Evolutionary conservation across 164 flowering plant genomes (phyloP).

Genomic region (Annona cherimola): DNA sequence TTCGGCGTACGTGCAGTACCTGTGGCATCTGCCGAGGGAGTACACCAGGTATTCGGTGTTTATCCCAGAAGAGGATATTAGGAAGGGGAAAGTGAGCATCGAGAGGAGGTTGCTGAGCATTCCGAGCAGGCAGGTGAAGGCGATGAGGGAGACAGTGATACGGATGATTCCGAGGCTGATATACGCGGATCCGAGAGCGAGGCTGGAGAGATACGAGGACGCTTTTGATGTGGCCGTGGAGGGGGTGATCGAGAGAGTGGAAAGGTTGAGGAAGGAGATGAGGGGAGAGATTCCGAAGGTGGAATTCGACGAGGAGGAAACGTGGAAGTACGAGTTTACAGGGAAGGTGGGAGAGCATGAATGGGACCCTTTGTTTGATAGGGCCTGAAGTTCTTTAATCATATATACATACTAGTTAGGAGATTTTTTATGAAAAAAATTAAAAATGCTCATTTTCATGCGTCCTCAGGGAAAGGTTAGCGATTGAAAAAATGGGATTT

Average conservation of each 20-base stretch:
- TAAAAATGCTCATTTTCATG: too few relatives aligned
- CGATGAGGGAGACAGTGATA: conserved; percentile 60
- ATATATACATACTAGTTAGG: too few relatives aligned
- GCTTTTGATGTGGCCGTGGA: conserved; percentile 63
- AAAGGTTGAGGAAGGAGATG: conserved; percentile 30
- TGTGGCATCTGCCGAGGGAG: conserved; percentile 66
- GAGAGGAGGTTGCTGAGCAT: conserved; percentile 32
- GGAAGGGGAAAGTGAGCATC: conserved; percentile 34
- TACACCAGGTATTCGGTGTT: conserved; percentile 50
- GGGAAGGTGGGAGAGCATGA: conserved; percentile 44
- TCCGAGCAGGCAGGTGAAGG: conserved; percentile 24
- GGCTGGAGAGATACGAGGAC: conserved; percentile 44
- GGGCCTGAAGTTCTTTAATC: too few relatives aligned
- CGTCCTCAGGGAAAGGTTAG: too few relatives aligned
- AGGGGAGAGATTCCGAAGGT: conserved; percentile 16
- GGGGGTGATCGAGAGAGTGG: conserved; percentile 49
- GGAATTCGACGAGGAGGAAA: conserved; percentile 26
- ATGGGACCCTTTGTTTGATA: conserved; percentile 57
- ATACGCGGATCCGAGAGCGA: conserved; percentile 58
- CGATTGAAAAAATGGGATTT: too few relatives aligned
- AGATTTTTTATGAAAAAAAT: too few relatives aligned
- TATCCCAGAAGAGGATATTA: conserved; percentile 38
- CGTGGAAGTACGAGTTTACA: conserved; percentile 56
- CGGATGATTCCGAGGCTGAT: conserved; percentile 50
- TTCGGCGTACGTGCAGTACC: conserved; percentile 63